Percentiles rank a stretch among this genome's conserved stretches.
Conservation (phyloP, 2,329 filamentous ascomycete genomes). For the Cryoendolithus antarcticus region DNA sequence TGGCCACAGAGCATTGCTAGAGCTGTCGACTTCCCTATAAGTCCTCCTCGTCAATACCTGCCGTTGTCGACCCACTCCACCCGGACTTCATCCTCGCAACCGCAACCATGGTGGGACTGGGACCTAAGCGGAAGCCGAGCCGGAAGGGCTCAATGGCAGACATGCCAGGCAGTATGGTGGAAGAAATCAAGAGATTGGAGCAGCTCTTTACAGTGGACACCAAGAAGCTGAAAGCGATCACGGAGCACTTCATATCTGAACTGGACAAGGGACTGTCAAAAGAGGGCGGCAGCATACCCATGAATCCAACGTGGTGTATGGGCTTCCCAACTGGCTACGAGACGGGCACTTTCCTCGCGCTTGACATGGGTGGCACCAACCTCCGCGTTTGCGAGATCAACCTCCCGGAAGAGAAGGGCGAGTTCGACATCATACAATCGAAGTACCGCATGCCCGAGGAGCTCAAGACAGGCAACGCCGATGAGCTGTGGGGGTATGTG, state of each 20-base stretch:
- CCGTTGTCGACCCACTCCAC: too few relatives aligned
- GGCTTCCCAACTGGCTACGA: slow-evolving; percentile 76
- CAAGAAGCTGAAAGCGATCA: slow-evolving; percentile 77
- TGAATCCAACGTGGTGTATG: slow-evolving; percentile 98
- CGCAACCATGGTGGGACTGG: slow-evolving; percentile 50
- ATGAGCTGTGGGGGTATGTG: slow-evolving; percentile 90
- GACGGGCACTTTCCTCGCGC: slow-evolving; percentile 72
- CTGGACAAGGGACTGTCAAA: slow-evolving; percentile 78
- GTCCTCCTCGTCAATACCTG: too few relatives aligned
- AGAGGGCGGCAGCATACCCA: slow-evolving; percentile 87
- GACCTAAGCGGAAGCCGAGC: slow-evolving; percentile 52
- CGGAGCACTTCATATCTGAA: slow-evolving; percentile 78
- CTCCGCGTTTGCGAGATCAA: slow-evolving; percentile 88
- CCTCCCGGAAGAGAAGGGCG: slow-evolving; percentile 72
- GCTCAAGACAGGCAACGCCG: slow-evolving; percentile 70
- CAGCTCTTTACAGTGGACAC: slow-evolving; percentile 67
- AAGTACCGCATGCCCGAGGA: slow-evolving; percentile 94
- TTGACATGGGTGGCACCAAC: slow-evolving; percentile 96
- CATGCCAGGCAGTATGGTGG: slow-evolving; percentile 70
- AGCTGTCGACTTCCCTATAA: too few relatives aligned
- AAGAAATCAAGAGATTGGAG: slow-evolving; percentile 75
- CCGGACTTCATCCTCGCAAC: slow-evolving; percentile 1
- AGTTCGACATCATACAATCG: slow-evolving; percentile 89
- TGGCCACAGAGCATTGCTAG: too few relatives aligned
- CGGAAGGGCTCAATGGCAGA: slow-evolving; percentile 81